Percentiles rank a stretch among this genome's conserved stretches.
phyloP scores from a whole-genome alignment of 2,329 filamentous ascomycete species.

The Grosmannia huntii region DNA sequence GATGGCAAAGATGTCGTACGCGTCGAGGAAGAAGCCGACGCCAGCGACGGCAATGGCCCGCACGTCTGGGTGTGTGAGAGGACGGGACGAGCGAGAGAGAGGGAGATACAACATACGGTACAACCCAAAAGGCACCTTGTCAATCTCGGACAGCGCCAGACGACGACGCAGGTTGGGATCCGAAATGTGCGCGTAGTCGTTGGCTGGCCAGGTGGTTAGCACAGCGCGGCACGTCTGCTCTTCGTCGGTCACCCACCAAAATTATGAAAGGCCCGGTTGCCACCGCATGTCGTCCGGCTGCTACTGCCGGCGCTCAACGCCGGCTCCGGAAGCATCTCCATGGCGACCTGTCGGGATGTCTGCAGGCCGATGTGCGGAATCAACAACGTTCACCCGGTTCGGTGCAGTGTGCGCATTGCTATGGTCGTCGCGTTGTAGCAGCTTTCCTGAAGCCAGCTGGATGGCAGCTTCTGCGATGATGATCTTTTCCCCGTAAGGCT shows the following conservation, averaged over 20 bases:
- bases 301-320: neutral
- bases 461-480: too few relatives aligned
- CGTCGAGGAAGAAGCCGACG: constrained; percentile 73
- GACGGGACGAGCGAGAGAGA: neutral
- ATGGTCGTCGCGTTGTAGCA: too few relatives aligned
- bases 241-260: constrained; percentile 28
- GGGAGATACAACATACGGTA: constrained; percentile 45
- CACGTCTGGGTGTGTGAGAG: constrained; percentile 32
- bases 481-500: too few relatives aligned
- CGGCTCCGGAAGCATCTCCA: constrained; percentile 29
- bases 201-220: constrained; percentile 11
- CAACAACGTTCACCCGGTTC: too few relatives aligned
- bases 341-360: neutral
- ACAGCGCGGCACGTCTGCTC: neutral
- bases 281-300: constrained; percentile 42
- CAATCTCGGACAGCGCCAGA: constrained; percentile 65
- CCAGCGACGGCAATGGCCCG: constrained; percentile 64
- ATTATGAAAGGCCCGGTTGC: constrained; percentile 60
- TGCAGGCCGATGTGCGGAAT: neutral
- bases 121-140: constrained; percentile 65
- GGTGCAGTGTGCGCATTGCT: too few relatives aligned
- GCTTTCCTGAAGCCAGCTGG: too few relatives aligned
- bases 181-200: constrained; percentile 40
- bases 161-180: constrained; percentile 68
- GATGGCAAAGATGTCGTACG: constrained; percentile 73